Evolutionary conservation across 202 grass and related monocot genomes (phyloP), one percentile per base, ranked within the genome.

Genomic region (Setaria italica): DNA sequence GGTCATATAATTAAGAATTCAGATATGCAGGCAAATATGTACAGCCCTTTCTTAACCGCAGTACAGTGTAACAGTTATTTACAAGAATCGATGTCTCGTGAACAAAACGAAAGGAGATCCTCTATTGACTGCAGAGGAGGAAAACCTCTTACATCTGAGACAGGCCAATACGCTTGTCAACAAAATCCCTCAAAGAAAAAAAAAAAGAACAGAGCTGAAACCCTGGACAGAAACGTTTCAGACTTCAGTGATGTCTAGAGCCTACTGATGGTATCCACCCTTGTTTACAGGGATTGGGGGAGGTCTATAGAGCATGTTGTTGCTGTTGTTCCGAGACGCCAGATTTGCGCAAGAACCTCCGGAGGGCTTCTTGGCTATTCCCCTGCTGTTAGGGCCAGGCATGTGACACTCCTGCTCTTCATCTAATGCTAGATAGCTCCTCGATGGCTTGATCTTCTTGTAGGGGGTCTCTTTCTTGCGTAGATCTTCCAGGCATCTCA

Each of bases 391-490:
- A 56, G 77, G 54, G n/a, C 32, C 56, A 32, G 87, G 50, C 25
- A 51, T 21, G 55, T 72, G 84, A 7, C 81, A 48, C 33, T 65
- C 65, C 70, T 94, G 95, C n/a, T 49, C 80, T 37, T 45, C 86
- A 48, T 92, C 92, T 4, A 89, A 83, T 11, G 76, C 83, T 15
- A 90, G 85, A 20, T 77, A 81, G 81, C 90, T 94, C 89, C 64
- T 92, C 83, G 89, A 90, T 43, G 92, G 4, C 67, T 92, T 97
- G 17, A 94, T 90, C 79, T 72, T 94, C 70, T 87, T 90, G 81
- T 76, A 90, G 1, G 94, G 92, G 0, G 11, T 86, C 70, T 86
- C 90, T 60, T 90, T 99, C 88, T 97, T 99, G n/a, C 90, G 94
- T 34, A 99, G 80, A 70, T 99, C 97, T 57, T 94, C 87, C 14